phyloP scores from a whole-genome alignment of 345 rosid species.

The Litchi chinensis region DNA sequence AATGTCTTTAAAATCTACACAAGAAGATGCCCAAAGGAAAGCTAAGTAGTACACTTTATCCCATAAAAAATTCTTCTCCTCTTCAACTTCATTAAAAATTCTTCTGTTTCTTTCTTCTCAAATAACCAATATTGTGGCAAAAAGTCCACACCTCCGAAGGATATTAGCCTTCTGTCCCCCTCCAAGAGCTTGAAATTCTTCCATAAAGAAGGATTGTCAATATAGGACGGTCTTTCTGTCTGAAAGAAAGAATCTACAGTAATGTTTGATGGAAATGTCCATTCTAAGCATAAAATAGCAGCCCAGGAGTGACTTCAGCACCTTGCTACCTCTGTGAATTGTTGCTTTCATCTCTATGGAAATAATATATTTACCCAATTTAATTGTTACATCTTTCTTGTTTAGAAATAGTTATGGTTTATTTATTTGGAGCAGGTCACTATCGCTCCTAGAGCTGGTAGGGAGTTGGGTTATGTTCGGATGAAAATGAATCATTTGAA shows the following conservation, averaged over 20 bases:
- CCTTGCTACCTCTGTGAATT: not conserved
- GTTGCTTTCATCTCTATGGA: not conserved
- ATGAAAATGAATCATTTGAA: slow-evolving; percentile 85
- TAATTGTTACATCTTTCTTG: not conserved
- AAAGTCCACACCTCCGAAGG: too few species aligned
- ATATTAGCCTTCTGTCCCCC: too few species aligned
- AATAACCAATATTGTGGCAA: too few species aligned
- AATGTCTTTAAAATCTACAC: too few species aligned
- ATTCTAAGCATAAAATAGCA: not conserved
- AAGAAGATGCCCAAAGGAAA: too few species aligned
- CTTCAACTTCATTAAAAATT: too few species aligned
- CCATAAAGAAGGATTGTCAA: too few species aligned
- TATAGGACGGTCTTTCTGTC: not conserved
- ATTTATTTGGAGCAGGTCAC: slow-evolving; percentile 60
- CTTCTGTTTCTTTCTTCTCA: too few species aligned
- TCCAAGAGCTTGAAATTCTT: too few species aligned
- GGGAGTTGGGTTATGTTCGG: slow-evolving; percentile 89
- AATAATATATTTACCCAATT: not conserved
- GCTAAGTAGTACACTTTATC: too few species aligned
- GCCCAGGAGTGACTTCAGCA: not conserved
- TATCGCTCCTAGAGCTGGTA: slow-evolving; percentile 90
- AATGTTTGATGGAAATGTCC: too few species aligned
- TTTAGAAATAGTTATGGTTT: not conserved
- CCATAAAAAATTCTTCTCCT: too few species aligned
- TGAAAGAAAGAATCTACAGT: not conserved